Percentiles rank a stretch among this genome's conserved stretches.
These are phyloP conservation scores for Phytophthora pisi DNA, from an alignment of 352 stramenopile genomes.

Conservation along the genomic window DNA sequence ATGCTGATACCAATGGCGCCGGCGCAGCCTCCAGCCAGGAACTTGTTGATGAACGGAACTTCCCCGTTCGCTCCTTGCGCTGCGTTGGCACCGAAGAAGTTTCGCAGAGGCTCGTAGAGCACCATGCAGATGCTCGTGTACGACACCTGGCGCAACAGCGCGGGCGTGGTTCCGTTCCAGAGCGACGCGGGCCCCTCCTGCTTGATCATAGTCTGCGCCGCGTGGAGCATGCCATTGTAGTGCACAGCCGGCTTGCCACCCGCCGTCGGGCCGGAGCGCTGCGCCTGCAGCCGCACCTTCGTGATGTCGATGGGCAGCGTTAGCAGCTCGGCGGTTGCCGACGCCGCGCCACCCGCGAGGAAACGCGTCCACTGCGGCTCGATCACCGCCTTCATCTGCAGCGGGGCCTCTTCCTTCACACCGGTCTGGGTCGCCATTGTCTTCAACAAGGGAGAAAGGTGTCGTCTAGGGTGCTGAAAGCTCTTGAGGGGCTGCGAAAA, in stretches of 20 bases:
- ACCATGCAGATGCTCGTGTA: constrained; percentile 90
- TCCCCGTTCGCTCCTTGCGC: constrained; percentile 43
- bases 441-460: neutral
- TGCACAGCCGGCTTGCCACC: constrained; percentile 44
- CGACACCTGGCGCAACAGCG: constrained; percentile 84
- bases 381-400: constrained; percentile 51
- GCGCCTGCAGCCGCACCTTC: constrained; percentile 84
- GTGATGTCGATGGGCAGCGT: constrained; percentile 89
- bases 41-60: constrained; percentile 79
- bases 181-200: constrained; percentile 68
- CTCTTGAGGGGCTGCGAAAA: constrained; percentile 17
- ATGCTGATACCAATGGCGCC: constrained; percentile 81
- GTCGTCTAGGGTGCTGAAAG: constrained; percentile 1
- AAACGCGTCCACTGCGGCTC: constrained; percentile 77
- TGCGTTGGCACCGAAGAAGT: constrained; percentile 67
- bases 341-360: constrained; percentile 66
- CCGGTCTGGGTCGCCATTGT: constrained; percentile 43
- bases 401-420: constrained; percentile 36
- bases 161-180: constrained; percentile 80
- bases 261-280: constrained; percentile 43
- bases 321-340: constrained; percentile 74
- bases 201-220: constrained; percentile 64
- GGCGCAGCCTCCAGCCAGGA: constrained; percentile 77
- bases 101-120: constrained; percentile 83
- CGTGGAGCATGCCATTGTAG: constrained; percentile 83